phyloP scores from a whole-genome alignment of 2,329 filamentous ascomycete genomes.

The Nannizziopsis arthrosporioides region DNA sequence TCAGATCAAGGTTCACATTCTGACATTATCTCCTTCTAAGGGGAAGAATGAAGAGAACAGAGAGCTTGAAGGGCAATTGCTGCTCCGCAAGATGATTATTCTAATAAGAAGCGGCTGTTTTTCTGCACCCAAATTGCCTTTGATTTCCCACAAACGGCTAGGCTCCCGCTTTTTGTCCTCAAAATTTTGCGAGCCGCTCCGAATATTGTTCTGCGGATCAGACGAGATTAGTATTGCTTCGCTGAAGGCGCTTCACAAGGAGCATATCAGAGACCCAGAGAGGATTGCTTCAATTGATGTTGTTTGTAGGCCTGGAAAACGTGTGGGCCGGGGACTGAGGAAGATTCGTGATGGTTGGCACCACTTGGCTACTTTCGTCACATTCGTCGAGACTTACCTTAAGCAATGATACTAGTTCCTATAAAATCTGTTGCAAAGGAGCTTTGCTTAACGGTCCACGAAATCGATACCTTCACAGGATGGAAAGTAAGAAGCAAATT shows the following conservation, averaged over 20 bases:
- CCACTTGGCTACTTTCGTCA: neutral
- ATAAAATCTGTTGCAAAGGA: constrained; percentile 54
- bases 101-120: neutral
- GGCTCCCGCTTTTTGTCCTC: constrained; percentile 20
- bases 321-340: constrained; percentile 63
- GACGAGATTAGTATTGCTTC: constrained; percentile 79
- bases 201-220: constrained; percentile 87
- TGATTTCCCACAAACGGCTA: neutral
- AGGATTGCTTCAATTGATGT: constrained; percentile 72
- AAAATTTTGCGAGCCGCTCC: constrained; percentile 46
- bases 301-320: constrained; percentile 67
- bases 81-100: constrained; percentile 1
- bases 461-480: constrained; percentile 67
- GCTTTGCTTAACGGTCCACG: constrained; percentile 57
- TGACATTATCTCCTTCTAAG: neutral
- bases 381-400: neutral
- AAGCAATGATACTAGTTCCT: constrained; percentile 46
- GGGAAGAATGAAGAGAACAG: neutral
- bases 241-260: constrained; percentile 54
- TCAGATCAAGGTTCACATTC: neutral
- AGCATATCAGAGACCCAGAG: constrained; percentile 42
- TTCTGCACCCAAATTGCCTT: neutral
- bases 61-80: neutral
- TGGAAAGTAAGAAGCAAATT: constrained; percentile 54
- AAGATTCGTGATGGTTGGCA: constrained; percentile 49